These are phyloP conservation scores for Saksenaea oblongispora DNA, from an alignment of 371 early-diverging fungal species.

Conservation along the genomic window DNA sequence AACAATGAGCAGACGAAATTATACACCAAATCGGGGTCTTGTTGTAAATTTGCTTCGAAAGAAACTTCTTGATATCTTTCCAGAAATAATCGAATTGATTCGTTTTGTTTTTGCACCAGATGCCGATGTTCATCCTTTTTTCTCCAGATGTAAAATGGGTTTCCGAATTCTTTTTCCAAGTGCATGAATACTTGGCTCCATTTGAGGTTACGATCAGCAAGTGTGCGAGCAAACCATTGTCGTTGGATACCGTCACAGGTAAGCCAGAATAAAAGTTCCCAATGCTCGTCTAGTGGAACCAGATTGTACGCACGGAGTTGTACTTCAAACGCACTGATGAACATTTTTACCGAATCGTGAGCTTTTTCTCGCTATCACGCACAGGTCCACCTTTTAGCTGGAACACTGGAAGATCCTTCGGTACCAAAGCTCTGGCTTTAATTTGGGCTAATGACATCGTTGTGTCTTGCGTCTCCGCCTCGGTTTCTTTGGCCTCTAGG, in stretches of 20 bases:
- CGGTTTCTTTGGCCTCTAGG: background rate
- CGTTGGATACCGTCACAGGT: too few relatives aligned
- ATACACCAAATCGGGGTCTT: background rate
- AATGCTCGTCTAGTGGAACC: too few relatives aligned
- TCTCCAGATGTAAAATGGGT: background rate
- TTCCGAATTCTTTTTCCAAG: background rate
- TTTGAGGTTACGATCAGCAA: too few relatives aligned
- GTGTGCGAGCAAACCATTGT: too few relatives aligned
- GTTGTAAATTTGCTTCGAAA: background rate
- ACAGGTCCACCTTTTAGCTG: background rate
- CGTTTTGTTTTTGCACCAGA: background rate
- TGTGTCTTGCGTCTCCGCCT: background rate
- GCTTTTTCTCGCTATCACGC: background rate
- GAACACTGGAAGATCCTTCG: background rate
- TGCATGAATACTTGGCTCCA: too few relatives aligned
- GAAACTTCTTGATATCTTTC: conserved; percentile 2
- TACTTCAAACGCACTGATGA: too few relatives aligned
- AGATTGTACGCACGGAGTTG: too few relatives aligned
- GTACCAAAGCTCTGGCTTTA: background rate
- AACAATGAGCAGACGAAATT: background rate
- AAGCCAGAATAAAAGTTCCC: too few relatives aligned
- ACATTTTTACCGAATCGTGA: background rate
- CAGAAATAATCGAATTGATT: background rate
- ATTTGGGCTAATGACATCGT: background rate
- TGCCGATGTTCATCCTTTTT: too few relatives aligned